Percentiles rank a stretch among this genome's conserved stretches.
Conservation (phyloP, 768 basidiomycete genomes). For the Rickenella mellea region DNA sequence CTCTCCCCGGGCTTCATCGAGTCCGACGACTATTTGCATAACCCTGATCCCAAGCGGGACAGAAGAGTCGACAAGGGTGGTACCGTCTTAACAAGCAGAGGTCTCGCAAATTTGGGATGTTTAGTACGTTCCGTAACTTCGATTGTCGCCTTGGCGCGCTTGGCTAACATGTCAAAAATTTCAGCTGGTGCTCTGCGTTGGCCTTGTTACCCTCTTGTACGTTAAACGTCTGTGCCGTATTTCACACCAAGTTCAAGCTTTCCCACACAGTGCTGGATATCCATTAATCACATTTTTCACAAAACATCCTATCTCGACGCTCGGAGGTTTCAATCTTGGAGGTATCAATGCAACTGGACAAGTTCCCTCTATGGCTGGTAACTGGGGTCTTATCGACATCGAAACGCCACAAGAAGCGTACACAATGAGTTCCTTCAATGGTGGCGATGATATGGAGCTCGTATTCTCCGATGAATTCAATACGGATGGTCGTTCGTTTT, state of each 20-base stretch:
- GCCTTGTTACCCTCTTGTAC: slow-evolving; percentile 52
- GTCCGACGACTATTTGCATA: slow-evolving; percentile 65
- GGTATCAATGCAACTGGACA: slow-evolving; percentile 41
- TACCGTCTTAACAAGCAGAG: slow-evolving; percentile 57
- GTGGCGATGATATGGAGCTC: slow-evolving; percentile 52
- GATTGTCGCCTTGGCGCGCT: slow-evolving; percentile 9
- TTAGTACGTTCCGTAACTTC: slow-evolving; percentile 27
- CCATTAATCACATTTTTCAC: slow-evolving; percentile 24
- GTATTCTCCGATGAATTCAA: slow-evolving; percentile 91
- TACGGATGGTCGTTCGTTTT: slow-evolving; percentile 68
- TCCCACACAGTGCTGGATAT: slow-evolving; percentile 22
- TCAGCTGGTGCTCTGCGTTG: slow-evolving; percentile 31
- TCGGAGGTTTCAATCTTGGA: slow-evolving; percentile 35
- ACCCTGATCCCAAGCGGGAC: slow-evolving; percentile 59
- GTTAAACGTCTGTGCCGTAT: slow-evolving; percentile 50
- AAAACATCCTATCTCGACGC: slow-evolving; percentile 11
- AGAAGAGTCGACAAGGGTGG: slow-evolving; percentile 43
- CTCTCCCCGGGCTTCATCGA: slow-evolving; percentile 47
- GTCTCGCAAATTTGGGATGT: slow-evolving; percentile 65
- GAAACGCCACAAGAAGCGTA: slow-evolving; percentile 61
- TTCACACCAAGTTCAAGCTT: slow-evolving; percentile 25
- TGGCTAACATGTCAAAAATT: slow-evolving; percentile 1
- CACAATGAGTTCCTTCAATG: slow-evolving; percentile 40
- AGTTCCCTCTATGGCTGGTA: slow-evolving; percentile 24
- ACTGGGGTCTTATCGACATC: slow-evolving; percentile 63